A percentile compares a stretch with the other conserved stretches of the same genome.
phyloP scores from a whole-genome alignment of 2,329 filamentous ascomycete species.

The Colletotrichum sp. region DNA sequence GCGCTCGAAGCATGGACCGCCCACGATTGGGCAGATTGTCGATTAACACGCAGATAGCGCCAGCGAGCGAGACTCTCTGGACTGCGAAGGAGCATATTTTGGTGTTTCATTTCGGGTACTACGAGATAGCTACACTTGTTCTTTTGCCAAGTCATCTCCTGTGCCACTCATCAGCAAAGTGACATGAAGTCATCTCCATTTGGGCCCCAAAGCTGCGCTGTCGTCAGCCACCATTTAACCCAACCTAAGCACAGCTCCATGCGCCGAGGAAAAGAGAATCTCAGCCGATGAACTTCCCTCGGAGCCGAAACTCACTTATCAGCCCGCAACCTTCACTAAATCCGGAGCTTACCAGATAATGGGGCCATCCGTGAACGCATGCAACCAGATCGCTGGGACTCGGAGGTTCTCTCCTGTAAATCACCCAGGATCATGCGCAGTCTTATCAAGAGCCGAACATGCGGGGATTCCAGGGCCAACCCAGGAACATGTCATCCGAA shows the following conservation, averaged over 20 bases:
- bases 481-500: background rate
- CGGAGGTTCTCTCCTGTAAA: background rate
- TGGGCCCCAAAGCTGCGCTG: no score
- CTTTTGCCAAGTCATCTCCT: no score
- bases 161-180: no score
- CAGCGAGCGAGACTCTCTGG: no score
- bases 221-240: no score
- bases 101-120: no score
- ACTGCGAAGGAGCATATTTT: no score
- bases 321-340: rapidly evolving
- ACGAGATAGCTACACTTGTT: no score
- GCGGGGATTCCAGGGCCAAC: background rate
- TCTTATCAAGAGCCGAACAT: background rate
- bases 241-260: background rate
- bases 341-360: background rate
- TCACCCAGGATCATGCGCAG: background rate
- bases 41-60: no score
- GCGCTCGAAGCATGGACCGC: no score
- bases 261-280: background rate
- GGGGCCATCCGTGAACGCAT: background rate
- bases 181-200: no score
- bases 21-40: no score
- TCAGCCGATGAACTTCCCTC: background rate
- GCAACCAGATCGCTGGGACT: background rate
- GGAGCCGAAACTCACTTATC: background rate